Percentiles rank a stretch among this genome's conserved stretches.
Evolutionary conservation across 768 basidiomycete genomes (phyloP).

Genomic region (Kwoniella botswanensis): DNA sequence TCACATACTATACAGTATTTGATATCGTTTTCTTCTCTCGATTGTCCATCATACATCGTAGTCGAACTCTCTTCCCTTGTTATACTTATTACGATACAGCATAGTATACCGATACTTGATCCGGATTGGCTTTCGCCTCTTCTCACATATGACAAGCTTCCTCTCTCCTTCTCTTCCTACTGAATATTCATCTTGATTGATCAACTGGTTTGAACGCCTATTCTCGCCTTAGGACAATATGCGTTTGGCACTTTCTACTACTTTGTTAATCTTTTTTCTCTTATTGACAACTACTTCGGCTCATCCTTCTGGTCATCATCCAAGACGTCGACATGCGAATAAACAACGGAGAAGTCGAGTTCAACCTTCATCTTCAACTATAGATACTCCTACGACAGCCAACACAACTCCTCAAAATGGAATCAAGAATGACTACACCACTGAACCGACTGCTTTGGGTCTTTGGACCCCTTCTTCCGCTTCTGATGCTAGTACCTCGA

Average conservation of each 20-base stretch:
- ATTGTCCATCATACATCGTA: not conserved
- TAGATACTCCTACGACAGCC: not conserved
- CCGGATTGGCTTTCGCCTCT: not conserved
- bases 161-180: too few relatives aligned
- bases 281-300: not conserved
- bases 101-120: too few relatives aligned
- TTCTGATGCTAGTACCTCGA: not conserved
- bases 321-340: not conserved
- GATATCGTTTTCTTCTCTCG: not conserved
- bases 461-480: slow-evolving; percentile 1
- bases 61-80: too few relatives aligned
- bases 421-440: not conserved
- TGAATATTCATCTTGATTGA: not conserved
- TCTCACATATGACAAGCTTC: too few relatives aligned
- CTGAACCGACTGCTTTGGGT: slow-evolving; percentile 1
- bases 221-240: slow-evolving; percentile 1
- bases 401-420: not conserved
- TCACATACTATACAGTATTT: not conserved
- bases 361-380: not conserved
- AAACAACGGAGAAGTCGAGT: slow-evolving; percentile 7
- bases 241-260: not conserved
- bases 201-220: not conserved
- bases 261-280: not conserved
- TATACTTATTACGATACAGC: too few relatives aligned
- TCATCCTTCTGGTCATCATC: slow-evolving; percentile 1